phyloP scores from a whole-genome alignment of 2,329 filamentous ascomycete species.

The Aspergillus sergii region DNA sequence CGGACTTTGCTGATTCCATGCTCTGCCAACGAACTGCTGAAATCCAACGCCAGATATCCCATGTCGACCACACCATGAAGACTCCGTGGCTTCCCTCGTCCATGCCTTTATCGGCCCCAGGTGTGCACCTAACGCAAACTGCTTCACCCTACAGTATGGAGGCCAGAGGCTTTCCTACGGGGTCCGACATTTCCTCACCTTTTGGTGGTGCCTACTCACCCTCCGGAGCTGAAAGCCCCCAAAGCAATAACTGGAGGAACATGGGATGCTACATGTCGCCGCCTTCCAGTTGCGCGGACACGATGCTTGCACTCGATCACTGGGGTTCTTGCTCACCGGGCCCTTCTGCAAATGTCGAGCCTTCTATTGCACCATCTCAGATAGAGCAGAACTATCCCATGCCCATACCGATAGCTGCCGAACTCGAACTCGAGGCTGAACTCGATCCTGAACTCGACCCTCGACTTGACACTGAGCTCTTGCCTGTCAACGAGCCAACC shows the following conservation, averaged over 20 bases:
- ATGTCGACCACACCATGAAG: background rate
- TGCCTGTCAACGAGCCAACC: background rate
- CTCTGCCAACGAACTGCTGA: background rate
- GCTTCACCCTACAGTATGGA: background rate
- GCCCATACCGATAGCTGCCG: constrained; percentile 16
- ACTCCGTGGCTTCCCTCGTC: background rate
- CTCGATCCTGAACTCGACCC: no score
- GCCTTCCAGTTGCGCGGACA: constrained; percentile 22
- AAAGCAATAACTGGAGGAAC: constrained; percentile 21
- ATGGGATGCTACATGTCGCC: constrained; percentile 25
- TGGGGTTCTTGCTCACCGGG: constrained; percentile 21
- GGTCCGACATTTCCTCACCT: constrained; percentile 13
- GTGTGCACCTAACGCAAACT: background rate
- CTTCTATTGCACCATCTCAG: constrained; percentile 13
- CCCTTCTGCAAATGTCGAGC: constrained; percentile 14
- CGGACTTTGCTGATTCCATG: background rate
- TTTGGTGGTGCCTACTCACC: constrained; percentile 27
- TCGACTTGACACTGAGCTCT: background rate
- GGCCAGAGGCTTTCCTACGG: background rate
- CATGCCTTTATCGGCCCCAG: background rate
- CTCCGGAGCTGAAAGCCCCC: constrained; percentile 29
- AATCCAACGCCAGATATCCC: constrained; percentile 1
- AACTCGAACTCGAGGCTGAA: constrained; percentile 8
- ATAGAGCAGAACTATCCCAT: constrained; percentile 27
- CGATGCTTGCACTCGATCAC: constrained; percentile 14